These are phyloP conservation scores for Apiospora koreana DNA, from an alignment of 2,329 filamentous ascomycete species.

Conservation along the genomic window DNA sequence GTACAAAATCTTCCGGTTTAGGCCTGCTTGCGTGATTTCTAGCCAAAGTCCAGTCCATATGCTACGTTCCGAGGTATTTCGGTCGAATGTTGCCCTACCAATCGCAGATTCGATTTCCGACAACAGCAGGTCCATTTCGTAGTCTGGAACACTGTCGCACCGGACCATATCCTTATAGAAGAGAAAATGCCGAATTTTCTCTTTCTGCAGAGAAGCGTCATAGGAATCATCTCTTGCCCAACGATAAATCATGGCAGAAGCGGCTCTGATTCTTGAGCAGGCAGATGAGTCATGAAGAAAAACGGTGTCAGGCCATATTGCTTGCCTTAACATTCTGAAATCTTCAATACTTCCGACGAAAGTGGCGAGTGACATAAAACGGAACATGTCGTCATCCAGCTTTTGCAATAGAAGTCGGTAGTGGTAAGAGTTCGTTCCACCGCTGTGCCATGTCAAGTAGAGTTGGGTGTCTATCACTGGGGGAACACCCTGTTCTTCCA, in stretches of 20 bases:
- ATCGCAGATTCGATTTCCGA: not conserved
- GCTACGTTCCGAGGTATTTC: not conserved
- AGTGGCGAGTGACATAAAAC: accelerated
- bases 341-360: not conserved
- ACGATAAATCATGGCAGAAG: not conserved
- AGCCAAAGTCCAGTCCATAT: not conserved
- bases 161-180: not conserved
- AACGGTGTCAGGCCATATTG: not conserved
- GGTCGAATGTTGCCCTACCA: not conserved
- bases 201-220: not conserved
- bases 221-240: no score
- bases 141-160: no score
- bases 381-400: not conserved
- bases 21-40: not conserved
- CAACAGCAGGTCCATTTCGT: no score
- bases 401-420: not conserved
- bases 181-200: not conserved
- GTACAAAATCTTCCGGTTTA: not conserved
- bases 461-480: no score
- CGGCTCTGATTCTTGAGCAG: not conserved
- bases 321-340: not conserved
- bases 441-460: not conserved
- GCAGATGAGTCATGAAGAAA: not conserved
- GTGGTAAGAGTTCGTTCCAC: not conserved
- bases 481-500: not conserved